Evolutionary conservation across 768 basidiomycete species (phyloP), one percentile per base, ranked within the genome.

Genomic region (Leccinellum luteum): DNA sequence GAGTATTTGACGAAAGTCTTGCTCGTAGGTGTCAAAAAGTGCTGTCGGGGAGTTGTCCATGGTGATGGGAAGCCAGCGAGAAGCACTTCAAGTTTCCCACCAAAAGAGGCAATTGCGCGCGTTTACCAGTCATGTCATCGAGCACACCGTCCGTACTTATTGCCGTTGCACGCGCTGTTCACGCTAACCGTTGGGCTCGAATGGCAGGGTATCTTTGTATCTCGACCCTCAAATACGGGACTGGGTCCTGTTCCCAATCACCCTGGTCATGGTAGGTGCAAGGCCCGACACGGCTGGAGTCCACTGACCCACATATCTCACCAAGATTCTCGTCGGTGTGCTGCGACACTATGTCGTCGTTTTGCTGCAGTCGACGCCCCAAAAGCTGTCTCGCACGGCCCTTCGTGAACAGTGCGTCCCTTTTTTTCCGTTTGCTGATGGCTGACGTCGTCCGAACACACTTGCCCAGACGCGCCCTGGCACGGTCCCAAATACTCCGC

Each of bases 211-310:
- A 28, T 81, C 84, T 21, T 70, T 87, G 28, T 87, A 94, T 74
- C 86, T 98, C 49, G 94, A 98, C 77, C 95, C 94, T 44, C 92
- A 94, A 75, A 98, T 98, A 72, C 85, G 94, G 65, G 93, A 90
- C 69, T 92, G 89, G 90, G 87, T 98, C 45, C 75, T 98, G 57
- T 94, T 98, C 75, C 95, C 95, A 53, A 97, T 98, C 75, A 98
- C 94, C 52, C 78, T 97, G 60, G 94, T 98, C 70, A 97, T 97
- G 94, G 95, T 92, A 61, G 66, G 84, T 75, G 59, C 3, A 53
- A 54, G 15, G 6, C 19, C 23, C 19, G 45, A 41, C 19, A 14
- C 19, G 0, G 4, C 3, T 25, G 25, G 35, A 51, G 44, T 49
- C 44, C 21, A 44, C 56, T 61, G 57, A 56, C 44, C 8, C 4